Conservation (phyloP, 768 basidiomycete species). For the Cyclocybe cylindracea region DNA sequence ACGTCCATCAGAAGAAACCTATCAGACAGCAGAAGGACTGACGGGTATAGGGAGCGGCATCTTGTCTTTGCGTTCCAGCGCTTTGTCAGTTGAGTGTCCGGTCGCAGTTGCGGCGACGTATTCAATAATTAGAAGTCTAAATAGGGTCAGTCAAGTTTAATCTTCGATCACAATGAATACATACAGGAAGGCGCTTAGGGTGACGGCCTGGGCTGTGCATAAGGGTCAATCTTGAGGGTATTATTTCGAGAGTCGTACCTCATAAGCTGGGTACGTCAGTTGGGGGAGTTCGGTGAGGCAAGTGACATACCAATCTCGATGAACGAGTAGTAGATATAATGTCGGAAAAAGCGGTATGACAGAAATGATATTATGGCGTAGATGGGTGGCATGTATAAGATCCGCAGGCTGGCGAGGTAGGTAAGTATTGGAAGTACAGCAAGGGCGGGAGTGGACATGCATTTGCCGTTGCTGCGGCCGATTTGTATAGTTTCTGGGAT, state of each 20-base stretch:
- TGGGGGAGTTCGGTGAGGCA: background rate
- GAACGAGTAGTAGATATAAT: slow-evolving; percentile 59
- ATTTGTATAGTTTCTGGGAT: slow-evolving; percentile 66
- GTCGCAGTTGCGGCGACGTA: slow-evolving; percentile 74
- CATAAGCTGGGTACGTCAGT: slow-evolving; percentile 52
- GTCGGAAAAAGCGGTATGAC: slow-evolving; percentile 81
- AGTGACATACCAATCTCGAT: slow-evolving; percentile 38
- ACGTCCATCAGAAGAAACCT: background rate
- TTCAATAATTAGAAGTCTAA: slow-evolving; percentile 78
- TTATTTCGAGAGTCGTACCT: slow-evolving; percentile 41
- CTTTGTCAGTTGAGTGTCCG: slow-evolving; percentile 63
- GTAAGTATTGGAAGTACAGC: background rate
- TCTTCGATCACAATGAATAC: slow-evolving; percentile 24
- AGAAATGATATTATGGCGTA: slow-evolving; percentile 85
- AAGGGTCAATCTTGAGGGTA: background rate
- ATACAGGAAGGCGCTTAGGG: slow-evolving; percentile 84
- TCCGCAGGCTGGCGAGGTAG: slow-evolving; percentile 54
- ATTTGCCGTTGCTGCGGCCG: slow-evolving; percentile 79
- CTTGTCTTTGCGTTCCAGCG: slow-evolving; percentile 82
- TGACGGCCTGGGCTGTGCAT: slow-evolving; percentile 57
- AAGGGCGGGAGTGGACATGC: slow-evolving; percentile 38
- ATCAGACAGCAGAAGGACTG: slow-evolving; percentile 8
- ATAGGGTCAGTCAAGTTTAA: background rate
- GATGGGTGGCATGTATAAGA: slow-evolving; percentile 82
- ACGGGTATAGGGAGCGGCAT: slow-evolving; percentile 66